phyloP scores from a whole-genome alignment of 2,329 filamentous ascomycete genomes.

The Hansfordia pulvinata region DNA sequence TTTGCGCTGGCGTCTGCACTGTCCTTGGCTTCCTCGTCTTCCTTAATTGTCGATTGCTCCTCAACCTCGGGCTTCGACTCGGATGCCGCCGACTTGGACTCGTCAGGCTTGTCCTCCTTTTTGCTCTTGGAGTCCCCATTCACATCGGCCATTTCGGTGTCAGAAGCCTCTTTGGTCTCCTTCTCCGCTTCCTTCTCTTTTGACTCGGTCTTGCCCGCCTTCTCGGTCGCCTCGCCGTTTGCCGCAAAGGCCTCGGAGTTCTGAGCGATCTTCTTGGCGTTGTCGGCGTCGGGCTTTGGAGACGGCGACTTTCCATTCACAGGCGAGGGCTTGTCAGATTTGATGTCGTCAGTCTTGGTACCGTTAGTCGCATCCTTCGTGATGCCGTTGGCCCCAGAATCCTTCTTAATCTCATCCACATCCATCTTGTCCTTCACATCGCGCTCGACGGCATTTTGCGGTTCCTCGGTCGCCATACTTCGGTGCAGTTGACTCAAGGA shows the following conservation, averaged over 20 bases:
- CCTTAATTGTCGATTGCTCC: background rate
- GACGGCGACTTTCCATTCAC: slow-evolving; percentile 11
- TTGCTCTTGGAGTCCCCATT: slow-evolving; percentile 4
- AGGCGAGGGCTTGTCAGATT: slow-evolving; percentile 7
- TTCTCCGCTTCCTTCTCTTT: too few species aligned
- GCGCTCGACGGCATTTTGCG: slow-evolving; percentile 11
- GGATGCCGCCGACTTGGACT: background rate
- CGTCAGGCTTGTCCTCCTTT: background rate
- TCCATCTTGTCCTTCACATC: slow-evolving; percentile 32
- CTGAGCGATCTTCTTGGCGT: slow-evolving; percentile 4
- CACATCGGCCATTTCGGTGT: slow-evolving; percentile 7
- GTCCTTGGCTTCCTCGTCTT: background rate
- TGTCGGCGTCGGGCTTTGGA: slow-evolving; percentile 2
- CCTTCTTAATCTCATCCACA: slow-evolving; percentile 34
- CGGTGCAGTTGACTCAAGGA: slow-evolving; percentile 7
- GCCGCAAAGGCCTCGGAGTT: slow-evolving; percentile 11
- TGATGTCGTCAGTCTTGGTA: slow-evolving; percentile 4
- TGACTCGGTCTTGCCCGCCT: too few species aligned
- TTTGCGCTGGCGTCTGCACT: slow-evolving; percentile 1
- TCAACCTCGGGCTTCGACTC: too few species aligned
- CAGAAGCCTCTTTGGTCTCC: background rate
- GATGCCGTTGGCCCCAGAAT: too few species aligned
- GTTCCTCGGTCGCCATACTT: slow-evolving; percentile 19
- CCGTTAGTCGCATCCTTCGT: too few species aligned
- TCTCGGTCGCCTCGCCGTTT: slow-evolving; percentile 8